phyloP scores from a whole-genome alignment of 441 rosid species.

The Manihot esculenta region DNA sequence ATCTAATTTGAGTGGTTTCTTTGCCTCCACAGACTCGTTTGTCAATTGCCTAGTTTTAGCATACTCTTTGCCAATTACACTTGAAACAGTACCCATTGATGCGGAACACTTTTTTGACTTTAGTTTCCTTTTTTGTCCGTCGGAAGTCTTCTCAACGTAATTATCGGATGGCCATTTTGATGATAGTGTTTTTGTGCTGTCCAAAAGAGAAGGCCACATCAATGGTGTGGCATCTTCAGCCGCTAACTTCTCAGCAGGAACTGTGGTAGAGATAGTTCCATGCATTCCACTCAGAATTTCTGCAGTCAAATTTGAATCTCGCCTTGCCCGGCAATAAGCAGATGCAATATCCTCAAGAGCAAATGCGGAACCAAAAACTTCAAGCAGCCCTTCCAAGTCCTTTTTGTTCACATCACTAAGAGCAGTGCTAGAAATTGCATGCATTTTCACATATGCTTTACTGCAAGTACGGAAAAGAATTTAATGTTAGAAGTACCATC shows the following conservation, averaged over 20 bases:
- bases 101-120: conserved; percentile 35
- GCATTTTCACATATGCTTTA: conserved; percentile 22
- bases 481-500: neutral
- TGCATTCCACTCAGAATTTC: conserved; percentile 46
- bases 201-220: conserved; percentile 20
- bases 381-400: conserved; percentile 35
- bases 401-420: conserved; percentile 16
- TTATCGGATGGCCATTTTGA: conserved; percentile 19
- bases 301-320: conserved; percentile 36
- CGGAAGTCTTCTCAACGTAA: conserved; percentile 4
- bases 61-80: conserved; percentile 51
- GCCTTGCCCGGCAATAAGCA: conserved; percentile 41
- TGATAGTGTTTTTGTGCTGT: conserved; percentile 6
- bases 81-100: conserved; percentile 51
- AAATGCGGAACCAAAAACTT: conserved; percentile 45
- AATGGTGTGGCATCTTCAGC: conserved; percentile 17
- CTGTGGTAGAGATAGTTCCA: conserved; percentile 15
- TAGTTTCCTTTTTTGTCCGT: conserved; percentile 25
- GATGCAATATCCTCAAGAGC: conserved; percentile 49
- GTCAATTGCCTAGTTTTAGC: conserved; percentile 30
- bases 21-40: conserved; percentile 31
- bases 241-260: conserved; percentile 23
- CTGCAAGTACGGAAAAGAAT: neutral
- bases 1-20: conserved; percentile 51
- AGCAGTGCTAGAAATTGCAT: conserved; percentile 16